Conservation (phyloP, 1,139 yeast species). For the Zygoascus hellenicus region DNA sequence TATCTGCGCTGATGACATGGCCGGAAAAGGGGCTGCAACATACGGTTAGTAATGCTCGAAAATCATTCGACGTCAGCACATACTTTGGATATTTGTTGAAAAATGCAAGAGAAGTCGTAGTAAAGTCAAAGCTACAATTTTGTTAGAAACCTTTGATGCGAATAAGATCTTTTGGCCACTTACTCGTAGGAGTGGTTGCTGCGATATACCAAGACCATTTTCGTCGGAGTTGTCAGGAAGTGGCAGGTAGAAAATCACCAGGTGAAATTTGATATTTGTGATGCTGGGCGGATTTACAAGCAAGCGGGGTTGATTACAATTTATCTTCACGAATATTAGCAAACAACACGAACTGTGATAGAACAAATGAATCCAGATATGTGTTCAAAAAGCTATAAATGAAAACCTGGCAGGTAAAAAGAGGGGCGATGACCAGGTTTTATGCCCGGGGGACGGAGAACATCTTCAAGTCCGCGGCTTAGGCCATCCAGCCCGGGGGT, state of each 20-base stretch:
- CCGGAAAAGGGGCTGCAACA: conserved; percentile 57
- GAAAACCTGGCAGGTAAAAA: no score
- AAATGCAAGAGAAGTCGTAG: conserved; percentile 25
- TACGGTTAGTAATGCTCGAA: conserved; percentile 1
- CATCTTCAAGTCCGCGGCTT: no score
- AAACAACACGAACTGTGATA: no score
- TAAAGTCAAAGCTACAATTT: conserved; percentile 22
- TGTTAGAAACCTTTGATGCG: neutral
- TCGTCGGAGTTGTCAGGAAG: neutral
- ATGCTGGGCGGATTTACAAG: no score
- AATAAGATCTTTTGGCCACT: neutral
- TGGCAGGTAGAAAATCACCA: neutral
- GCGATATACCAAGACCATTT: conserved; percentile 11
- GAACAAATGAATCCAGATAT: no score
- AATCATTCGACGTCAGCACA: conserved; percentile 10
- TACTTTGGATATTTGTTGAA: conserved; percentile 28
- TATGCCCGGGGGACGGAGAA: no score
- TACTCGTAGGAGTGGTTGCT: conserved; percentile 13
- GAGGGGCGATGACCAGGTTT: no score
- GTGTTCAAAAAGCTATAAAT: no score
- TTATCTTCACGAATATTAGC: no score
- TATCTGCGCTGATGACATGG: conserved; percentile 86
- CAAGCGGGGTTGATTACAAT: no score
- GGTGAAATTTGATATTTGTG: neutral
- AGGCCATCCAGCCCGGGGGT: no score